Evolutionary conservation across 495 filamentous ascomycete species (phyloP).

Genomic region (Amphirosellinia nigrospora): DNA sequence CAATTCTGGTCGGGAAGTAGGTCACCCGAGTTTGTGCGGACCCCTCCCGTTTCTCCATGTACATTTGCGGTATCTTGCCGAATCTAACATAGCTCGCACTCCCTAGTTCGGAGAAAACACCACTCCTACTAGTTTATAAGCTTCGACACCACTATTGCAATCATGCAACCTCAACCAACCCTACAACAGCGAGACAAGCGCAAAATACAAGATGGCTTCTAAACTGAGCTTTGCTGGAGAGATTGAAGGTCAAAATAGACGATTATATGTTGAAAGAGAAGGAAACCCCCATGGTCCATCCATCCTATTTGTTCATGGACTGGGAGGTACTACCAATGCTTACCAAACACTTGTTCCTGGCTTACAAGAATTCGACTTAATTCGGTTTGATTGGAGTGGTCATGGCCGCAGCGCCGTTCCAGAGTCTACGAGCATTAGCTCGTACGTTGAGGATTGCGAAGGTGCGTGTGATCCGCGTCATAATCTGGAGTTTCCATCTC

Average conservation of each 20-base stretch:
- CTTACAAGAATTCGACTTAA: constrained; percentile 1
- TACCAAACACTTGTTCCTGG: constrained; percentile 6
- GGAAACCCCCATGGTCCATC: background rate
- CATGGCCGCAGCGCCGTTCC: constrained; percentile 15
- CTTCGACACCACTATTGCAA: background rate
- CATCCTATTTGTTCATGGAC: constrained; percentile 4
- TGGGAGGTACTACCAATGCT: constrained; percentile 10
- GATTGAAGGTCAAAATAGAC: background rate
- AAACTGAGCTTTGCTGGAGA: constrained; percentile 2
- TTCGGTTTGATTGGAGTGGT: constrained; percentile 13
- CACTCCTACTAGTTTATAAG: background rate
- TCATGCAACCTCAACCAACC: background rate
- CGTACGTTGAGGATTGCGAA: constrained; percentile 10
- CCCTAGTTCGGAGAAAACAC: background rate
- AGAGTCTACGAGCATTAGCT: constrained; percentile 1
- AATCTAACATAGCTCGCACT: background rate
- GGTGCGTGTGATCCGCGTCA: background rate
- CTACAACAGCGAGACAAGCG: background rate
- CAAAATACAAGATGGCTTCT: constrained; percentile 7
- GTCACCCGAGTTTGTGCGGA: background rate
- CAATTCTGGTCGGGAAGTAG: background rate
- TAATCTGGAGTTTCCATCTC: background rate
- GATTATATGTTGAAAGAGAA: constrained; percentile 5
- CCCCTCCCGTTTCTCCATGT: background rate
- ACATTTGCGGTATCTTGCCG: constrained; percentile 13